Conservation (phyloP, 2,329 filamentous ascomycete species). For the Arthrobotrys pseudoclavata region DNA sequence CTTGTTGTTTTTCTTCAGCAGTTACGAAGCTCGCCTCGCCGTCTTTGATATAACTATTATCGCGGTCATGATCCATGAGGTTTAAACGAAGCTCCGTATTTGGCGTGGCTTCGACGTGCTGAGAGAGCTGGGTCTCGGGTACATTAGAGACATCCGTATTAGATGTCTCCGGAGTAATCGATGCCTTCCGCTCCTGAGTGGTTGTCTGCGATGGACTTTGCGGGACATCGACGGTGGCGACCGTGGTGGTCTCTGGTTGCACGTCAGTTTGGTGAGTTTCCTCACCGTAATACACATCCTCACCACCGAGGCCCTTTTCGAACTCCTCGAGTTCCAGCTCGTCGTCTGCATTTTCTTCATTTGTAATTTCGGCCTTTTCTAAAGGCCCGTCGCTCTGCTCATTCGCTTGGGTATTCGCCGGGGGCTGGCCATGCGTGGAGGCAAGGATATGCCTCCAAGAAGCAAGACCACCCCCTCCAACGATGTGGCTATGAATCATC, state of each 20-base stretch:
- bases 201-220: conserved; percentile 53
- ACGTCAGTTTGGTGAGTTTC: conserved; percentile 20
- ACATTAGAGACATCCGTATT: conserved; percentile 46
- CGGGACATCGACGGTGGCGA: conserved; percentile 45
- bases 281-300: conserved; percentile 18
- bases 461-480: conserved; percentile 42
- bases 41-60: conserved; percentile 28
- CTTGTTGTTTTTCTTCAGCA: conserved; percentile 44
- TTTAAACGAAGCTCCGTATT: conserved; percentile 1
- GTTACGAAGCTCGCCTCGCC: conserved; percentile 57
- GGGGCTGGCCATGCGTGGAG: conserved; percentile 11
- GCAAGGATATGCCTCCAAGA: conserved; percentile 36
- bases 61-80: neutral
- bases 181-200: conserved; percentile 8
- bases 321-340: conserved; percentile 53
- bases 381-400: neutral
- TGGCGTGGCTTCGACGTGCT: conserved; percentile 1
- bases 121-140: conserved; percentile 50
- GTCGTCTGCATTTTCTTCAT: conserved; percentile 25
- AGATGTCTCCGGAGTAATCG: conserved; percentile 20
- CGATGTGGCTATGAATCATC: conserved; percentile 51
- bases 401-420: neutral
- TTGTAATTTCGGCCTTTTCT: neutral
- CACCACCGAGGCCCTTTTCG: conserved; percentile 38
- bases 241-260: neutral